Percentiles rank a stretch among this genome's conserved stretches.
phyloP scores from a whole-genome alignment of 805 yeast genomes.

The Candida broadrunensis region DNA sequence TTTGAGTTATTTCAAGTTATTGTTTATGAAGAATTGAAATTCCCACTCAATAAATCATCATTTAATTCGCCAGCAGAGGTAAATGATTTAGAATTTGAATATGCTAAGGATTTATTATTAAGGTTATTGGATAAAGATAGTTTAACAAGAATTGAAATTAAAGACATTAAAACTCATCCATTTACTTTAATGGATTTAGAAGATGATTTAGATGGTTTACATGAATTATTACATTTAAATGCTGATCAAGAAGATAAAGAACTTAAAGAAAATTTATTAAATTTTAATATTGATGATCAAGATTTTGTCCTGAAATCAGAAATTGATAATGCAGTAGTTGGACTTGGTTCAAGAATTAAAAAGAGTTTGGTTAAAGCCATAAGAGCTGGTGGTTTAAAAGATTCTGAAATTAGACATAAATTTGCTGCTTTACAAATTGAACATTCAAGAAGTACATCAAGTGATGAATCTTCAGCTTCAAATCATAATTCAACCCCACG shows the following conservation, averaged over 20 bases:
- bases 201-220: slow-evolving; percentile 28
- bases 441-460: slow-evolving; percentile 22
- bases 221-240: slow-evolving; percentile 36
- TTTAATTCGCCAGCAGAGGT: slow-evolving; percentile 41
- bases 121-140: slow-evolving; percentile 72
- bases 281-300: slow-evolving; percentile 27
- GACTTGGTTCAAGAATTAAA: slow-evolving; percentile 68
- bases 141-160: slow-evolving; percentile 59
- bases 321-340: slow-evolving; percentile 73
- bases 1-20: slow-evolving; percentile 83
- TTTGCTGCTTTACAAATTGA: slow-evolving; percentile 21
- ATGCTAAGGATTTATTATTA: slow-evolving; percentile 56
- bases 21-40: slow-evolving; percentile 53
- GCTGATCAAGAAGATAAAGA: slow-evolving; percentile 3
- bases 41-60: slow-evolving; percentile 45
- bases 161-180: slow-evolving; percentile 73
- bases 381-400: slow-evolving; percentile 21
- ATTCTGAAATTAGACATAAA: slow-evolving; percentile 17
- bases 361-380: slow-evolving; percentile 47
- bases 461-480: slow-evolving; percentile 26
- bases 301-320: slow-evolving; percentile 64
- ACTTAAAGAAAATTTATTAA: slow-evolving; percentile 11
- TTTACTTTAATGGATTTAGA: slow-evolving; percentile 49
- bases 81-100: slow-evolving; percentile 39
- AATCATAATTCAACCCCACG: slow-evolving; percentile 12